Evolutionary conservation across 108 stramenopile species (phyloP), one percentile per base, ranked within the genome.

Genomic region (Thalassiosira profunda): DNA sequence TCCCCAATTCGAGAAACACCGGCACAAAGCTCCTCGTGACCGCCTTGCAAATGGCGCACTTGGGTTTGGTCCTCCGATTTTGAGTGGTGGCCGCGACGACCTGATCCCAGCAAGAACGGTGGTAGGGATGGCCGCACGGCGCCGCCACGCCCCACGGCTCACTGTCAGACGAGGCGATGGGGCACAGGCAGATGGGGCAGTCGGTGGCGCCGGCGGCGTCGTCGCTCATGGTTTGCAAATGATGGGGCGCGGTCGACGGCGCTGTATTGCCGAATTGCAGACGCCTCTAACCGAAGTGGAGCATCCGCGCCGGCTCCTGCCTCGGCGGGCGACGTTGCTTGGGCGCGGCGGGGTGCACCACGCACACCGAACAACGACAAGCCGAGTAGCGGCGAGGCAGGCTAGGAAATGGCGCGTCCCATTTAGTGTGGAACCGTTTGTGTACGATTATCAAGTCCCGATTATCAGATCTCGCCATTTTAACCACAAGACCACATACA

Each of bases 1-100:
- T 48, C 10, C 48, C 49, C 10, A 74, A 45, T 30, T 74, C 74
- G 11, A 74, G 29, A 63, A 59, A 74, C 43, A 74, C 74, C 42
- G 46, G 28, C n/a, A 56, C 49, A 48, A 74, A 74, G 6, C 38
- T 21, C 5, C 31, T 59, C 11, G 37, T 31, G 14, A 10, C 29
- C 12, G 45, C 35, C 33, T 74, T 74, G 31, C 74, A 74, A 30
- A 67, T 40, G 31, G 65, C 48, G 36, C 74, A 74, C n/a, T 36
- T 29, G 0, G 29, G 28, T 31, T 74, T 54, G 23, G 54, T 62
- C 34, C 12, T 57, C 0, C 24, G 1, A 5, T 20, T 30, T 18
- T 11, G 28, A 40, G 11, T 10, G 24, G 23, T 4, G 18, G 41
- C 38, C 11, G 20, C n/a, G 8, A 31, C 29, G 1, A 54, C 49